phyloP scores from a whole-genome alignment of 495 filamentous ascomycete species.

The Glonium stellatum region DNA sequence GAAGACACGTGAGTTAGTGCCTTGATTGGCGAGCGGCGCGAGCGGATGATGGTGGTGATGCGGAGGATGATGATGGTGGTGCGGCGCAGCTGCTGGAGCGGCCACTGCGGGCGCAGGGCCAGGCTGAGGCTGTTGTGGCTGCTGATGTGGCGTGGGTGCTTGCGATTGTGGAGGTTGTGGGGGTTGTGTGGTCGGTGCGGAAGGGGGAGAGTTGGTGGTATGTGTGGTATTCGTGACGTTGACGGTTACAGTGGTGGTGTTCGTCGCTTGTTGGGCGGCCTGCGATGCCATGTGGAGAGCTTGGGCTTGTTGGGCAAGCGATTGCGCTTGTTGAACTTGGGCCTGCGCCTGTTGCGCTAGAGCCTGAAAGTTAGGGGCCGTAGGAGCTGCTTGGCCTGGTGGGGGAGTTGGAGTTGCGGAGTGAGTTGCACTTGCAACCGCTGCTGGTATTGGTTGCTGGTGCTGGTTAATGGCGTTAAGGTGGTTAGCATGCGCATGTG shows the following conservation, averaged over 20 bases:
- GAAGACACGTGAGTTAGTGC: conserved; percentile 62
- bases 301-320: conserved; percentile 23
- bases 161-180: neutral
- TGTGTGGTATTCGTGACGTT: conserved; percentile 10
- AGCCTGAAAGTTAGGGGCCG: conserved; percentile 12
- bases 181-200: conserved; percentile 9
- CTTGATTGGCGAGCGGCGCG: neutral
- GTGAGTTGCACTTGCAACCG: neutral
- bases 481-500: conserved; percentile 9
- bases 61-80: conserved; percentile 27
- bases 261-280: conserved; percentile 13
- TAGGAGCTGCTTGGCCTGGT: neutral
- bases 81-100: conserved; percentile 12
- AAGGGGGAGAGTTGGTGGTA: conserved; percentile 14
- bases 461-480: conserved; percentile 1
- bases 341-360: conserved; percentile 22
- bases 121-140: conserved; percentile 10
- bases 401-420: neutral
- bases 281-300: conserved; percentile 23
- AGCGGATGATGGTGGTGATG: conserved; percentile 11
- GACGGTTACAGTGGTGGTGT: conserved; percentile 8
- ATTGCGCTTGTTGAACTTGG: conserved; percentile 16
- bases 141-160: conserved; percentile 14
- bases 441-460: neutral
- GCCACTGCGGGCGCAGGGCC: conserved; percentile 1